A percentile compares a stretch with the other conserved stretches of the same genome.
These are phyloP conservation scores for Claviceps maximensis DNA, from an alignment of 2,329 filamentous ascomycete species.

Conservation along the genomic window DNA sequence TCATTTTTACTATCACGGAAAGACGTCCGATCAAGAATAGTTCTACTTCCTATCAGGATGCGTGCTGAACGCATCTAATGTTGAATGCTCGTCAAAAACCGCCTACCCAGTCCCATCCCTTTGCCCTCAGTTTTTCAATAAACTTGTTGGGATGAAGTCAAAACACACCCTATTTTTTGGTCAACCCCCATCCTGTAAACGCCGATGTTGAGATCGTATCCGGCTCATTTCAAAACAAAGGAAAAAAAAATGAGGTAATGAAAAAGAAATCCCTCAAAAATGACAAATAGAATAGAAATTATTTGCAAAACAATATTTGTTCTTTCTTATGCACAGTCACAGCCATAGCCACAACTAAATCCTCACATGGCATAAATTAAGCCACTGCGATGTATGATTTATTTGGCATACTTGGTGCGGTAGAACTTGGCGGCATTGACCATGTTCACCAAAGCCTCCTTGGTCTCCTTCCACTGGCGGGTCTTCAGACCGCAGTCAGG, in stretches of 20 bases:
- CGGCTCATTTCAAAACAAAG: constrained; percentile 23
- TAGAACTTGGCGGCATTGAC: constrained; percentile 95
- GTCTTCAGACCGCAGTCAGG: constrained; percentile 99
- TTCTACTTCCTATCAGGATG: constrained; percentile 17
- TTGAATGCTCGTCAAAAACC: constrained; percentile 25
- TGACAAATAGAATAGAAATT: constrained; percentile 16
- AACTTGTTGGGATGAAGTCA: constrained; percentile 22
- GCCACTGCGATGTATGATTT: constrained; percentile 19
- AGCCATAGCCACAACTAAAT: constrained; percentile 4
- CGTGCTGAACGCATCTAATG: constrained; percentile 22
- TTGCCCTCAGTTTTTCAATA: constrained; percentile 19
- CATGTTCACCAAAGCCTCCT: constrained; percentile 91
- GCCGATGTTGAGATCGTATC: constrained; percentile 48
- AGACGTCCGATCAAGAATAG: constrained; percentile 8
- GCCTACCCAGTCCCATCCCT: constrained; percentile 9
- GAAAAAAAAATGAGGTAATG: constrained; percentile 3
- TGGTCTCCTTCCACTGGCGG: constrained; percentile 96
- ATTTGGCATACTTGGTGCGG: constrained; percentile 76
- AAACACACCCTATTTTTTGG: constrained; percentile 18
- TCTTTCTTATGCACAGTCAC: not conserved
- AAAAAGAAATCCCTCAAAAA: not conserved
- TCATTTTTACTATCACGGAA: constrained; percentile 13
- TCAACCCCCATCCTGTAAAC: constrained; percentile 28
- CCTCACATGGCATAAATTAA: constrained; percentile 8
- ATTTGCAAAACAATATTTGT: constrained; percentile 18